phyloP scores from a whole-genome alignment of 2,329 filamentous ascomycete species.

The Phaeosphaeria sp. region DNA sequence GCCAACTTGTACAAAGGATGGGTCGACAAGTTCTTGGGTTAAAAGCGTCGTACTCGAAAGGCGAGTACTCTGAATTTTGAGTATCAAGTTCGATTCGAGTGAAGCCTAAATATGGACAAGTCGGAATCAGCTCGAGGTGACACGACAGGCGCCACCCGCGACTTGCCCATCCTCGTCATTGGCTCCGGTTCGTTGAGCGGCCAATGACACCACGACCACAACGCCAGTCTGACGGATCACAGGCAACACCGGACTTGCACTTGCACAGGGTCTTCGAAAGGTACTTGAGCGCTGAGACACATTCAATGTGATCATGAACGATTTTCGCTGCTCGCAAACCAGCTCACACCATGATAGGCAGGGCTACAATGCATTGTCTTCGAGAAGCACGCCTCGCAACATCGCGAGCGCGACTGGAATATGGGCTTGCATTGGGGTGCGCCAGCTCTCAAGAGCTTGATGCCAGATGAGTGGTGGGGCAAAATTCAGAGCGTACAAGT shows the following conservation, averaged over 20 bases:
- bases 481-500: constrained; percentile 58
- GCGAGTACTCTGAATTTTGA: no score
- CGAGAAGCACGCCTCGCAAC: constrained; percentile 60
- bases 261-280: constrained; percentile 46
- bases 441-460: constrained; percentile 57
- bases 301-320: no score
- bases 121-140: background rate
- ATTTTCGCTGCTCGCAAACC: no score
- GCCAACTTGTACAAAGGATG: background rate
- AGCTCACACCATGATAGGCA: constrained; percentile 24
- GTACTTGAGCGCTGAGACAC: no score
- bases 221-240: constrained; percentile 14
- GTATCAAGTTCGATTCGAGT: no score
- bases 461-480: constrained; percentile 60
- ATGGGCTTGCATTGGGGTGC: constrained; percentile 70
- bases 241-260: constrained; percentile 45
- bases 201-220: constrained; percentile 6
- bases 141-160: background rate
- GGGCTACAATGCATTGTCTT: constrained; percentile 58
- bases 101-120: background rate
- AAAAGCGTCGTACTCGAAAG: no score
- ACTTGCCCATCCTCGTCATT: constrained; percentile 36
- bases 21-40: no score
- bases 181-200: constrained; percentile 37
- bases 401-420: constrained; percentile 64